Evolutionary conservation across 805 yeast genomes (phyloP).

Genomic region (Kockiozyma suomiensis): DNA sequence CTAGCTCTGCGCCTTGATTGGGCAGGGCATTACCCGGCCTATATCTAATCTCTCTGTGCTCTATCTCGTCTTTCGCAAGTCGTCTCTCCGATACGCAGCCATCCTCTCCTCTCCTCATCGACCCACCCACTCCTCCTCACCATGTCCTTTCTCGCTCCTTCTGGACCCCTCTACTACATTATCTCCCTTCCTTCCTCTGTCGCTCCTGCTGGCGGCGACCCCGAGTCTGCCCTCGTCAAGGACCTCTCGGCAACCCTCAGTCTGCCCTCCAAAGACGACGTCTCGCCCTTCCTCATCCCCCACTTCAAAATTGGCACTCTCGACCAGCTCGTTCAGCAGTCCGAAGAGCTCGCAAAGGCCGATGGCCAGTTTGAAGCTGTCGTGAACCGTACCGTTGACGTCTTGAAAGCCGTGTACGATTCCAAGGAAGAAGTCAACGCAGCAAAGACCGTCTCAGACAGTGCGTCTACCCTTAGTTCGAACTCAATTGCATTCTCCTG

Average conservation of each 20-base stretch:
- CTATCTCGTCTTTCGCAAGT: neutral
- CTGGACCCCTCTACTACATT: slow-evolving; percentile 34
- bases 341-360: slow-evolving; percentile 82
- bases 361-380: slow-evolving; percentile 77
- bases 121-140: slow-evolving; percentile 2
- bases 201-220: slow-evolving; percentile 43
- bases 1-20: slow-evolving; percentile 4
- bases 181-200: slow-evolving; percentile 56
- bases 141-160: slow-evolving; percentile 34
- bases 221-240: slow-evolving; percentile 41
- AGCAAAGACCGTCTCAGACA: slow-evolving; percentile 55
- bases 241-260: slow-evolving; percentile 59
- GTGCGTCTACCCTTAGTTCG: slow-evolving; percentile 21
- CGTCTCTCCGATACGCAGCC: slow-evolving; percentile 3
- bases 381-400: slow-evolving; percentile 74
- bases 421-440: slow-evolving; percentile 48
- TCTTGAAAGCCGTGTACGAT: slow-evolving; percentile 56
- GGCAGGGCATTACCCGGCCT: slow-evolving; percentile 9
- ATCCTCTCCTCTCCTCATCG: neutral
- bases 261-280: slow-evolving; percentile 52
- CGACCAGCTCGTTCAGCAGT: slow-evolving; percentile 85
- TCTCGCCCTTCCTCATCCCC: slow-evolving; percentile 67
- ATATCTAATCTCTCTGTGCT: neutral
- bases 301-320: slow-evolving; percentile 91
- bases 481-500: neutral